Base-by-base conservation (phyloP, 768 basidiomycete species). In the Suillus subalutaceus region DNA sequence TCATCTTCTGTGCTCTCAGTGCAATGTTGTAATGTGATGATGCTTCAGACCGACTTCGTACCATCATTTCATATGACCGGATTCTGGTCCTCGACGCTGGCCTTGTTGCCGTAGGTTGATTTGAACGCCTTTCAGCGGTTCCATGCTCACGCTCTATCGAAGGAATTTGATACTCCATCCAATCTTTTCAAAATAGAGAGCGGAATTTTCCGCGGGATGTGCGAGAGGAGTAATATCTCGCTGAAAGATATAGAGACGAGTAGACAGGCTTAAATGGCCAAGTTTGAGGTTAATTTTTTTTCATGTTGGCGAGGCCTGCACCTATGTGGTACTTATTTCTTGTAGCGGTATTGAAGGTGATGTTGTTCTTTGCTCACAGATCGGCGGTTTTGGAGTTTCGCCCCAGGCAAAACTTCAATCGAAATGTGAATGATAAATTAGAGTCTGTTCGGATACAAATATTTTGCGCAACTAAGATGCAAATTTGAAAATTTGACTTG, bases 11-110 rank as follows among this genome's bases (percentile, higher is more conserved):
- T 32, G 6, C 38, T 52, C 23, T 46, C 12, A 5, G 15, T 20
- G 4, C 7, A 8, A 38, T 37, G 12, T 20, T 52, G 38, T 26
- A 18, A 59, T 16, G 2, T 32, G 4, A 44, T 40, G n/a, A 37
- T 16, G 20, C 15, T 50, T 66, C 46, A 67, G 68, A 86, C 72
- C 82, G 86, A n/a, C 74, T 87, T 35, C 77, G 82, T 61, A 88
- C 86, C 1, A 85, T 87, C 68, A 72, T 83, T 63, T 76, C 74
- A 30, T 91, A 91, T 70, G 90, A 94, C 73, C 79, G 86, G 26
- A 88, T 92, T 56, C 79, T 90, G 48, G 90, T 92, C 10, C 82
- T 92, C 70, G 86, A 89, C 65, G 82, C 83, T n/a, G 90, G 90
- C 1, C 78, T 77, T 9, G 85, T 92, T 50, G 81, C 79, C 23